Evolutionary conservation across 192 early-diverging fungal genomes (phyloP).

Genomic region (Coemansia sp.): DNA sequence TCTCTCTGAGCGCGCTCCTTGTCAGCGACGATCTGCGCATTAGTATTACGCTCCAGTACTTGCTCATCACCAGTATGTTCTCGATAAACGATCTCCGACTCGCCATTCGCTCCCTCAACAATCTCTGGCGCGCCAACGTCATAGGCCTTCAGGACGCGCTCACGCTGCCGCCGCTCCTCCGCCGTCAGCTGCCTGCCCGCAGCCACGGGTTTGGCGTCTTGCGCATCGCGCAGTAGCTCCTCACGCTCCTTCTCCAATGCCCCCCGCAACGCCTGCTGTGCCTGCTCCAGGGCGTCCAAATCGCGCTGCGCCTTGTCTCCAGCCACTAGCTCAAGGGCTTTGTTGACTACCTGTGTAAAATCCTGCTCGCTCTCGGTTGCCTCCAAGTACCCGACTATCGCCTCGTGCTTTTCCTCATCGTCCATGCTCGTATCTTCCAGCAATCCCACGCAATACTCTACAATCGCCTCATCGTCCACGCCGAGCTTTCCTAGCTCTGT

Average conservation of each 20-base stretch:
- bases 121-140: conserved; percentile 20
- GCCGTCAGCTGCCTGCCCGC: conserved; percentile 10
- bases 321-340: conserved; percentile 13
- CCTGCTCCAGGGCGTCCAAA: conserved; percentile 7
- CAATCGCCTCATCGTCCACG: conserved; percentile 43
- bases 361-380: conserved; percentile 23
- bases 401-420: conserved; percentile 37
- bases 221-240: conserved; percentile 22
- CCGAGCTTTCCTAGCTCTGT: conserved; percentile 27
- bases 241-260: conserved; percentile 24
- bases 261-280: conserved; percentile 1
- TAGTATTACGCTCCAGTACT: conserved; percentile 20
- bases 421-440: conserved; percentile 28
- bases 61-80: neutral
- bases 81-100: conserved; percentile 34
- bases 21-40: conserved; percentile 33
- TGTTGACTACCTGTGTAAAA: neutral
- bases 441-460: conserved; percentile 46
- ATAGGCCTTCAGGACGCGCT: conserved; percentile 16
- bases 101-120: conserved; percentile 32
- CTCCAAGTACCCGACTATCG: conserved; percentile 42
- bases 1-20: conserved; percentile 20
- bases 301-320: conserved; percentile 9
- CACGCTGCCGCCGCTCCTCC: conserved; percentile 39
- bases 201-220: neutral